Base-by-base conservation (phyloP, 306 rosid genomes). In the Prunus armeniaca region DNA sequence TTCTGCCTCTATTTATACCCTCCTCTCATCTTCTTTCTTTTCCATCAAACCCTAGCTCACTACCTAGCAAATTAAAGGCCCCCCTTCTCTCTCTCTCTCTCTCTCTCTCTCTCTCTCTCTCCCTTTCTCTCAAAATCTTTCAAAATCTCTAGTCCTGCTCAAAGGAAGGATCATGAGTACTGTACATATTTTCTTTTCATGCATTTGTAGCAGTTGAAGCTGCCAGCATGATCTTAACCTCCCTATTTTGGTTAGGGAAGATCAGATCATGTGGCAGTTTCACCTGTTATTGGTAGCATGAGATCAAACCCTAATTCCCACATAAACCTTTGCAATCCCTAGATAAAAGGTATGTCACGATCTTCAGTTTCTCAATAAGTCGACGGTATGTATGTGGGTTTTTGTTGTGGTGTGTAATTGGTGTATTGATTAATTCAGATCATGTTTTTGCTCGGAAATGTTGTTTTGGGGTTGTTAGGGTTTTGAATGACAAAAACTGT, bases 211-310 rank as follows among this genome's bases (percentile, higher is more conserved):
- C 81, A 82, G 99, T 89, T 96, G 98, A 96, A 96, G 99, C 99
- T 96, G 99, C 99, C 99, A 96, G 99, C 99, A 91, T 96, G 99
- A 96, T 96, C 99, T 96, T 86, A 92, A 88, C 91, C 84, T 88
- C 71, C 84, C 89, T 80, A 89, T 79, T 73, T 74, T 17, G 47
- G 25, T 73, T 90, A 68, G 89, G 91, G 82, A 87, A 82, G 93
- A 88, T 95, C 90, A 95, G 99, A 95, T 92, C 99, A 96, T 96
- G 91, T 80, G 93, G 93, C 93, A 92, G 99, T 89, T 96, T 96
- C 99, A 96, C 96, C 99, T 84, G 90, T 88, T 89, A 84, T 72
- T 87, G 92, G 84, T 43, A 49, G 89, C 86, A 86, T 83, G 86
- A 30, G 55, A 73, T n/a, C 76, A 61, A 83, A 78, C 84, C 83